Percentiles rank a stretch among this genome's conserved stretches.
phyloP scores from a whole-genome alignment of 1,284 basidiomycete genomes.

The Ustilago crameri region DNA sequence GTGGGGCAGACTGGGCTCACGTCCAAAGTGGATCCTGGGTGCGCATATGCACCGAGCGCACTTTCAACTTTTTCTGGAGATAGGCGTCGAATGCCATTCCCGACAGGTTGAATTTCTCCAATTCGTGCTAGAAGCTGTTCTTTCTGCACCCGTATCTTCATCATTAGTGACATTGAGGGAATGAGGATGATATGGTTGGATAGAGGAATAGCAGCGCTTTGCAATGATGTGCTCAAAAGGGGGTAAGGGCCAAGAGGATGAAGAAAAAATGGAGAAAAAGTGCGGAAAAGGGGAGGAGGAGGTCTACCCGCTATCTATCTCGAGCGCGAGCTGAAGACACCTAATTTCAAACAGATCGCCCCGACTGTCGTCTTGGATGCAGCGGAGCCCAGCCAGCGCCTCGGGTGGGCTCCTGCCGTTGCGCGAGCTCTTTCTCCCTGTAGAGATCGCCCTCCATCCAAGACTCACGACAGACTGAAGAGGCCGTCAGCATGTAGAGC shows the following conservation, averaged over 20 bases:
- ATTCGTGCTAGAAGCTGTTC: conserved; percentile 32
- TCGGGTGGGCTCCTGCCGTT: too few species aligned
- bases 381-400: neutral
- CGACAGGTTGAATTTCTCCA: neutral
- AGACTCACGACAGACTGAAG: too few species aligned
- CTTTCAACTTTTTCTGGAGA: conserved; percentile 4
- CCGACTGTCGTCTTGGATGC: neutral
- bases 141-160: conserved; percentile 6
- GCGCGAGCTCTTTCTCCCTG: too few species aligned
- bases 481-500: too few species aligned
- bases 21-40: conserved; percentile 3
- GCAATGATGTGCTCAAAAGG: neutral
- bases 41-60: neutral
- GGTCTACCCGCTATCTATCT: conserved; percentile 5
- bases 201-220: conserved; percentile 2
- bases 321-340: conserved; percentile 1
- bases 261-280: neutral
- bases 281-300: neutral
- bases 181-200: neutral
- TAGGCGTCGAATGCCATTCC: neutral
- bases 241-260: too few species aligned
- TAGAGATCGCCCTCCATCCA: too few species aligned
- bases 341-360: conserved; percentile 21
- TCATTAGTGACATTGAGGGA: too few species aligned
- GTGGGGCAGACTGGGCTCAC: conserved; percentile 4